Evolutionary conservation across 2,329 filamentous ascomycete species (phyloP).

Genomic region (Incumbomyces lentus): DNA sequence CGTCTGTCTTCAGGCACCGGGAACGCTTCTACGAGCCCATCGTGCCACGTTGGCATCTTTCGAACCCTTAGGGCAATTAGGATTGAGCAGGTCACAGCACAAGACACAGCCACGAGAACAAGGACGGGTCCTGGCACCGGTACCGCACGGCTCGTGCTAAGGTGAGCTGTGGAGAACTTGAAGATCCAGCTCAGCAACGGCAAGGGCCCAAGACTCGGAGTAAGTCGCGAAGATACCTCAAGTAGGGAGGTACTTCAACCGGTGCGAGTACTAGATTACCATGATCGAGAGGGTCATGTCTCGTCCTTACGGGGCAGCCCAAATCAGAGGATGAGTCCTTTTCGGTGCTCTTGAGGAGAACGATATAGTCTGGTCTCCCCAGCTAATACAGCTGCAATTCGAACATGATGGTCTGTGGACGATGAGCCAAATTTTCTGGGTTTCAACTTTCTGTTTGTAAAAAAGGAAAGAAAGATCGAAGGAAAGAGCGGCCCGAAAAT

Average conservation of each 20-base stretch:
- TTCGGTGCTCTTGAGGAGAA: conserved; percentile 41
- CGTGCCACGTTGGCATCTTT: conserved; percentile 13
- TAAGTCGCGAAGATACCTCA: no score
- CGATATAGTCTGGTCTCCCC: conserved; percentile 38
- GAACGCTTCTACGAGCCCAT: conserved; percentile 21
- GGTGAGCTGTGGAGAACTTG: no score
- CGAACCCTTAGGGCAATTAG: no score
- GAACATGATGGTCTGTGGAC: conserved; percentile 38
- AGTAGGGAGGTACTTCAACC: no score
- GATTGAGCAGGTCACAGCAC: no score
- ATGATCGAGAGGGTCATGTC: conserved; percentile 24
- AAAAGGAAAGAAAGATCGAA: conserved; percentile 29
- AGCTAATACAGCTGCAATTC: conserved; percentile 47
- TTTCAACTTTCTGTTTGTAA: conserved; percentile 45
- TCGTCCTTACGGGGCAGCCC: conserved; percentile 39
- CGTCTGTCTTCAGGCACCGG: conserved; percentile 18
- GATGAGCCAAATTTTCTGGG: conserved; percentile 52
- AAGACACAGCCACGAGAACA: no score
- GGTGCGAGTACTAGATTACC: not conserved
- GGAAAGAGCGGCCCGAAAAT: not conserved
- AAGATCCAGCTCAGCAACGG: no score
- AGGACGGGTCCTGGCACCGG: no score
- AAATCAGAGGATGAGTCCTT: conserved; percentile 34
- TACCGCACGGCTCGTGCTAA: no score
- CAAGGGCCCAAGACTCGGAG: no score